Base-by-base conservation (phyloP, 306 rosid genomes). In the Castanospermum australe region DNA sequence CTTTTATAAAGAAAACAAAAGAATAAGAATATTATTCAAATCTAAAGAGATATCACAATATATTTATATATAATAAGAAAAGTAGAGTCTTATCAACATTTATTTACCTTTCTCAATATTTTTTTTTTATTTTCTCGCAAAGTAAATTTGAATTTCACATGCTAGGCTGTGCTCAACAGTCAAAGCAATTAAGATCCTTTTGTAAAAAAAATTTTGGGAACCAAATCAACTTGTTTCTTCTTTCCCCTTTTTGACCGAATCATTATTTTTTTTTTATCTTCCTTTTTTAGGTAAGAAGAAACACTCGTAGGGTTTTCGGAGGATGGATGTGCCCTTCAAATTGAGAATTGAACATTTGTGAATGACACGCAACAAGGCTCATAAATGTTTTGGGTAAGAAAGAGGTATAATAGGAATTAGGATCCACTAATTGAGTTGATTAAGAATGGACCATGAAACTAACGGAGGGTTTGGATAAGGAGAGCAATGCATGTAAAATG, bases 301-400 rank as follows among this genome's bases (percentile, higher is more conserved):
- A 33, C 67, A 56, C 39, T 39, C 15, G 13, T 41, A 15, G 22
- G 22, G 3, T 13, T 22, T 54, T 67, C 13, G 55, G 56, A 73
- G 17, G 33, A 47, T 47, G 55, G 38, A 7, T 15, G 30, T 15
- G 56, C 9, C 41, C 39, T 41, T 24, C 44, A 24, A 10, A 25
- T 44, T 22, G 1, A 44, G 44, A 59, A 59, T 28, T 22, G 15
- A 41, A 25, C 41, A 38, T 41, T 28, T 59, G 70, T 30, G 70
- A 75, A 44, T 28, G 60, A 44, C 47, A 75, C 33, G 60, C 21
- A 60, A 44, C 18, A 28, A 25, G 57, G 21, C 5, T 59, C 42
- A 45, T 59, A 28, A 62, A 28, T 75, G 33, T 30, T 75, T 33
- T 75, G 45, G 71, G 30, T 61, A 75, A 60, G 42, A 44, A 75